phyloP scores from a whole-genome alignment of 768 basidiomycete species.

The Tubosaeta sp. region DNA sequence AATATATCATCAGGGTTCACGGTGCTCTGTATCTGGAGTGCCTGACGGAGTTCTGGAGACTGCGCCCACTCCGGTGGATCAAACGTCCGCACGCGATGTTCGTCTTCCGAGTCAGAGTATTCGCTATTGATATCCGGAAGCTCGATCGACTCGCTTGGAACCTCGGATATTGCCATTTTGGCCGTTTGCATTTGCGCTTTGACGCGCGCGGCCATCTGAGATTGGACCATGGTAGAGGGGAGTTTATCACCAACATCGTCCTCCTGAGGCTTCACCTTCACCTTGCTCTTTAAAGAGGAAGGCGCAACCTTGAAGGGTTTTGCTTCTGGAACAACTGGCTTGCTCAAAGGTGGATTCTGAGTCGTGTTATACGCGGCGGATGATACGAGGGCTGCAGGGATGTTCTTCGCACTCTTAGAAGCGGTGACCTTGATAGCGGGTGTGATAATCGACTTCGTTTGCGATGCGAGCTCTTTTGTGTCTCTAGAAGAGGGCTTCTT shows the following conservation, averaged over 20 bases:
- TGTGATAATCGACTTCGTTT: constrained; percentile 26
- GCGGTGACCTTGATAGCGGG: constrained; percentile 20
- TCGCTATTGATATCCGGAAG: constrained; percentile 95
- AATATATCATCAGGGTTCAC: constrained; percentile 91
- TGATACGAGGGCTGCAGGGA: constrained; percentile 30
- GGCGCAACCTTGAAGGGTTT: constrained; percentile 36
- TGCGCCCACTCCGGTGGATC: constrained; percentile 87
- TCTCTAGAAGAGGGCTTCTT: constrained; percentile 64
- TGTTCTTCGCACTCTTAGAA: constrained; percentile 38
- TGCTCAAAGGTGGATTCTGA: constrained; percentile 30
- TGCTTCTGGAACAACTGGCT: constrained; percentile 29
- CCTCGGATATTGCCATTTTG: constrained; percentile 40
- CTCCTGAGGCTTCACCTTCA: constrained; percentile 43
- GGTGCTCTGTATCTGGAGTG: constrained; percentile 77
- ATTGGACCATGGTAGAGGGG: constrained; percentile 60
- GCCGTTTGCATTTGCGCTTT: constrained; percentile 65
- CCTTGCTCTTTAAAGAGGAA: constrained; percentile 41
- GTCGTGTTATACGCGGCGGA: constrained; percentile 39
- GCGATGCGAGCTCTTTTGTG: constrained; percentile 32
- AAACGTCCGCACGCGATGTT: constrained; percentile 68
- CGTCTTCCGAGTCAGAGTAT: constrained; percentile 95
- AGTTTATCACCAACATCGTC: constrained; percentile 47
- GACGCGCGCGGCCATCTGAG: constrained; percentile 67
- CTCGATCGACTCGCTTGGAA: constrained; percentile 79
- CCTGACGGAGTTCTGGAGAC: constrained; percentile 78